Evolutionary conservation across 371 early-diverging fungal species (phyloP), one percentile per base, ranked within the genome.

Genomic region (Batrachochytrium dendrobatidis): DNA sequence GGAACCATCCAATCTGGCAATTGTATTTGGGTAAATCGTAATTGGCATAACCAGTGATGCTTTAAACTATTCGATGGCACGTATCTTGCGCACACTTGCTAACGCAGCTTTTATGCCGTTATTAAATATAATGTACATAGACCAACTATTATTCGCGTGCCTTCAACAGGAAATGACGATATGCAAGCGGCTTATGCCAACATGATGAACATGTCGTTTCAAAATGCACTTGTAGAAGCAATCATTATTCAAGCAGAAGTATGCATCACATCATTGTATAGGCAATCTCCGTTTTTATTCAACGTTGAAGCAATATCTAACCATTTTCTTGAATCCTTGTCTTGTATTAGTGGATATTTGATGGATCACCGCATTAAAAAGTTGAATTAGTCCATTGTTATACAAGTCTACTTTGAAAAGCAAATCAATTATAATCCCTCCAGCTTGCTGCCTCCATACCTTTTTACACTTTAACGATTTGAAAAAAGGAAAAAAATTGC

Each of bases 1-100:
- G 92, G 90, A 92, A 61, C 70, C 86, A 25, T 74, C 83, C 2
- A 92, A 90, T 67, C 66, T 92, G 20, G 90, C 92, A 3, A 82
- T 90, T 50, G 89, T 90, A 6, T 90, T 92, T 66, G 88, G 89
- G 51, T 63, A 43, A 3, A 51, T 22, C n/a, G n/a, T n/a, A n/a
- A 8, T n/a, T n/a, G n/a, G n/a, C n/a, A n/a, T n/a, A n/a, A n/a
- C n/a, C n/a, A n/a, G n/a, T n/a, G n/a, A n/a, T n/a, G n/a, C n/a
- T n/a, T n/a, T n/a, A n/a, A n/a, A n/a, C n/a, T n/a, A n/a, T n/a
- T n/a, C n/a, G n/a, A n/a, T n/a, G n/a, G n/a, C n/a, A n/a, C n/a
- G n/a, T n/a, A n/a, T n/a, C n/a, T n/a, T n/a, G n/a, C n/a, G n/a
- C n/a, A n/a, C n/a, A n/a, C n/a, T n/a, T n/a, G n/a, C n/a, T n/a